Evolutionary conservation across 192 early-diverging fungal genomes (phyloP).

Genomic region (Coemansia nantahalensis): DNA sequence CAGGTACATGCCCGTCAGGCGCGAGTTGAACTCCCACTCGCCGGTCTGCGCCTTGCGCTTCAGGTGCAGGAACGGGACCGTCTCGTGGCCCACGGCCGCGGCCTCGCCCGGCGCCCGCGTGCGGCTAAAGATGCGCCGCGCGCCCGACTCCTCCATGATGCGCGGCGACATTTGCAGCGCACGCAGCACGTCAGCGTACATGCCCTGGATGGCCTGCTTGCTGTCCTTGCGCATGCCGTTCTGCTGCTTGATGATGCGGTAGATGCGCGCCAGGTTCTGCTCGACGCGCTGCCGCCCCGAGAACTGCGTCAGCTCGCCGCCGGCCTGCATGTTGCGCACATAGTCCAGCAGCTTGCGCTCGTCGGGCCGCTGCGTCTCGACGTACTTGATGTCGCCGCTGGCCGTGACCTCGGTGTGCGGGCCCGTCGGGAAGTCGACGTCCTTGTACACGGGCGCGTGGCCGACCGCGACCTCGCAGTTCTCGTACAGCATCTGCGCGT

Average conservation of each 20-base stretch:
- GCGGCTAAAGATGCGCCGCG: slow-evolving; percentile 45
- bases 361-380: slow-evolving; percentile 77
- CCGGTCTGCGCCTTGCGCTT: slow-evolving; percentile 69
- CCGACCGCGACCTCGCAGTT: slow-evolving; percentile 85
- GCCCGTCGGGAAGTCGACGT: slow-evolving; percentile 83
- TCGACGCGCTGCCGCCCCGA: slow-evolving; percentile 73
- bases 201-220: slow-evolving; percentile 64
- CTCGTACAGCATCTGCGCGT: slow-evolving; percentile 79
- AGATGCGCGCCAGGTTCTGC: slow-evolving; percentile 73
- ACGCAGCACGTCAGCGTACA: slow-evolving; percentile 71
- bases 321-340: slow-evolving; percentile 82
- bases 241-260: slow-evolving; percentile 75
- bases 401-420: slow-evolving; percentile 78
- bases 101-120: slow-evolving; percentile 17
- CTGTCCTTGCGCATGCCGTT: slow-evolving; percentile 74
- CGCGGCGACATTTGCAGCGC: slow-evolving; percentile 73
- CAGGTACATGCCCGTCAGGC: slow-evolving; percentile 76
- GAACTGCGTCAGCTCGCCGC: slow-evolving; percentile 70
- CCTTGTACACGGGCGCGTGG: slow-evolving; percentile 82
- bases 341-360: slow-evolving; percentile 91
- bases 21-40: slow-evolving; percentile 77
- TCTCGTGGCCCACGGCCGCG: slow-evolving; percentile 57
- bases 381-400: slow-evolving; percentile 80
- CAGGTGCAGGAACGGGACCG: slow-evolving; percentile 74
- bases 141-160: slow-evolving; percentile 61